Evolutionary conservation across 2,329 filamentous ascomycete species (phyloP).

Genomic region (Alternaria hordeiaustralica): DNA sequence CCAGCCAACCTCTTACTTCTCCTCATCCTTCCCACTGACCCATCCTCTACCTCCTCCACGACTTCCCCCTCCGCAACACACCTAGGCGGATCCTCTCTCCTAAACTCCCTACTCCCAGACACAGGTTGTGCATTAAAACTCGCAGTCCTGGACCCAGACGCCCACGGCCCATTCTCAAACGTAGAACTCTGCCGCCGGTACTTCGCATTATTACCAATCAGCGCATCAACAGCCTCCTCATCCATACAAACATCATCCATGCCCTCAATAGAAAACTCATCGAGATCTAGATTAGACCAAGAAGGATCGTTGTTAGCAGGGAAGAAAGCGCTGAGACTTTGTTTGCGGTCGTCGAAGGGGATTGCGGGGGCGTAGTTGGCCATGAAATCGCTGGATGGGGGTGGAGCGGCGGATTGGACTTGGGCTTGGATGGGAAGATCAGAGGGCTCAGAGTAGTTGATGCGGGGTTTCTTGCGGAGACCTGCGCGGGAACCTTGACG

Average conservation of each 20-base stretch:
- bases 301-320: neutral
- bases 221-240: neutral
- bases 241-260: neutral
- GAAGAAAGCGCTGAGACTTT: slow-evolving; percentile 3
- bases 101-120: slow-evolving; percentile 17
- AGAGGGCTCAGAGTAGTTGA: slow-evolving; percentile 16
- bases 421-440: neutral
- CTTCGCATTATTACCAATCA: neutral
- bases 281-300: neutral
- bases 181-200: slow-evolving; percentile 15
- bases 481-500: neutral
- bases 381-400: neutral
- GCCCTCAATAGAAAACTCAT: neutral
- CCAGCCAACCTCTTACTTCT: neutral
- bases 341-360: neutral
- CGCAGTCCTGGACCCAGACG: slow-evolving; percentile 7
- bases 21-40: neutral
- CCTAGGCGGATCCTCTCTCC: slow-evolving; percentile 18
- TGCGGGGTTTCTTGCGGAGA: slow-evolving; percentile 16
- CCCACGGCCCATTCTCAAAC: slow-evolving; percentile 6
- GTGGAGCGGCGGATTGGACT: neutral
- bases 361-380: neutral
- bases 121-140: slow-evolving; percentile 25
- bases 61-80: neutral
- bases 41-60: neutral